Base-by-base conservation (phyloP, 2,329 filamentous ascomycete genomes). In the Aspergillus puulaauensis region DNA sequence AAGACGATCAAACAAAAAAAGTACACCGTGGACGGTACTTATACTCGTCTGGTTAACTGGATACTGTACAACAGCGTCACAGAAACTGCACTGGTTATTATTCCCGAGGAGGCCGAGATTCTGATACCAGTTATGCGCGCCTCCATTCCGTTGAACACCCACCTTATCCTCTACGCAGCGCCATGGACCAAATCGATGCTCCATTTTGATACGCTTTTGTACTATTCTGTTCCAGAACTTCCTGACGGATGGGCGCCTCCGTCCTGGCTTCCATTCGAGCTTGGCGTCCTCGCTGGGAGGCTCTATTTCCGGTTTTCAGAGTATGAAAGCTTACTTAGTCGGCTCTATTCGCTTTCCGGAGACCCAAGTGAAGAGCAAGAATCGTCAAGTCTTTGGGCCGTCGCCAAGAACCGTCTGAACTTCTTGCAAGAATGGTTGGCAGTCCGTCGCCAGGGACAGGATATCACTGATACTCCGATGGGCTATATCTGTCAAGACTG, bases 111-210 rank as follows among this genome's bases (percentile, higher is more conserved):
- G 66, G 85, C 81, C 0, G 84, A 90, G 55, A 46, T 65, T 0
- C 61, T 89, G 0, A 76, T 90, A 3, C 76, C 77, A 0, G 59
- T 77, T 0, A 61, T 87, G 40, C 70, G 69, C 6, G 17, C 44
- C 0, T 12, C 41, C 0, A 19, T 37, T 4, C 39, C 35, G 0
- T 35, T 66, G 2, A 3, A 15, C 0, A 77, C 79, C 0, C 76
- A 82, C 54, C 72, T 89, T 0, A 64, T 88, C 0, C 72, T 78
- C 0, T 90, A 90, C 58, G 77, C 86, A 0, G 81, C 86, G 0
- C 84, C 87, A 0, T 77, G 86, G 0, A 87, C 86, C 0, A 77
- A 79, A 31, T 75, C 77, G 1, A 90, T 89, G 86, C 66, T 82
- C 0, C 73, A 79, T 4, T 88, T 89, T 70, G 83, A 86, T 61